phyloP scores from a whole-genome alignment of 805 yeast genomes.

The Hanseniaspora hatyaiensis region DNA sequence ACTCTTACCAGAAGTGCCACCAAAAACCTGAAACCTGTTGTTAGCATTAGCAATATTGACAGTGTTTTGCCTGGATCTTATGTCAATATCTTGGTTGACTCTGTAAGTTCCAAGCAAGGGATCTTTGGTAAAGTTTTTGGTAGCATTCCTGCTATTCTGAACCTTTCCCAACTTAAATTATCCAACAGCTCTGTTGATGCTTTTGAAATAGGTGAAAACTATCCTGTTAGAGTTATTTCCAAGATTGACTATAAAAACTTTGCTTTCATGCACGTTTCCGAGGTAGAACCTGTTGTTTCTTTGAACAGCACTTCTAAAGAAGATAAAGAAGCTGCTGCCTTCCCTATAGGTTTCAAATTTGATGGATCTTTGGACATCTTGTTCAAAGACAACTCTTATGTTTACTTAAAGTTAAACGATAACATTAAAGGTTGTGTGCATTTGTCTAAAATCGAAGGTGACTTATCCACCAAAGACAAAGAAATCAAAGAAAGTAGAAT shows the following conservation, averaged over 20 bases:
- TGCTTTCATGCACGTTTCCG: conserved; percentile 48
- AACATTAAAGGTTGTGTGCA: conserved; percentile 63
- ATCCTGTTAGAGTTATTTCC: conserved; percentile 58
- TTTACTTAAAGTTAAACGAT: conserved; percentile 48
- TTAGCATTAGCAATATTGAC: conserved; percentile 60
- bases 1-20: conserved; percentile 47
- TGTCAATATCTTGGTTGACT: conserved; percentile 61
- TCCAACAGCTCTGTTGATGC: conserved; percentile 40
- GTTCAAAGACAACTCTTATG: conserved; percentile 46
- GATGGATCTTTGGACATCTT: conserved; percentile 32
- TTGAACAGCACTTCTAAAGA: conserved; percentile 26
- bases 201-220: conserved; percentile 52
- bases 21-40: conserved; percentile 33
- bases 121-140: conserved; percentile 64
- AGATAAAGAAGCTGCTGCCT: conserved; percentile 43
- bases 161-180: conserved; percentile 50
- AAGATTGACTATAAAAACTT: conserved; percentile 42
- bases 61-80: conserved; percentile 76
- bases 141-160: conserved; percentile 57
- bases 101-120: conserved; percentile 45
- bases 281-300: conserved; percentile 42
- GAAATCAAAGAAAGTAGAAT: conserved; percentile 68
- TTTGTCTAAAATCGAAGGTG: conserved; percentile 47
- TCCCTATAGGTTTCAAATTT: conserved; percentile 65
- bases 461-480: conserved; percentile 40